Base-by-base conservation (phyloP, 75 land plant species). In the Selaginella moellendorffii region DNA sequence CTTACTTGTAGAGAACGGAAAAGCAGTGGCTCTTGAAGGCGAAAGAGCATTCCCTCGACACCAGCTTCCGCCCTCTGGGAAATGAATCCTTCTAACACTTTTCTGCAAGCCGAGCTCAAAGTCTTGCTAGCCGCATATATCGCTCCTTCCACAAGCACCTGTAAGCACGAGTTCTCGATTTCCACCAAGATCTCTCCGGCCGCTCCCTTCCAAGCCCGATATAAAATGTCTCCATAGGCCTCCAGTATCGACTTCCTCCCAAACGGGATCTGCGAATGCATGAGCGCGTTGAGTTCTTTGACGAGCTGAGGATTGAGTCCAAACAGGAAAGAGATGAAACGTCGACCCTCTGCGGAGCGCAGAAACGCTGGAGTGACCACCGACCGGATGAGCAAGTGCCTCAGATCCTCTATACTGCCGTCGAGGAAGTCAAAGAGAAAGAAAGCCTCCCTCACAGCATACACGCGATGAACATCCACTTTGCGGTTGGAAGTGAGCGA, bases 1-100 rank as follows among this genome's bases (percentile, higher is more conserved):
- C 5, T 5, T 69, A 85, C 96, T 89, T 89, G 96, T 22, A 89
- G 64, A 0, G 90, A 80, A 2, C 90, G 81, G 42, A 90, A 90
- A n/a, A 90, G 53, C 29, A 90, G 69, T 26, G 96, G 96, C 68
- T 90, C 96, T 27, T 76, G 73, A 21, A 90, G 80, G 10, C 78
- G 68, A 36, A 78, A 86, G 24, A 90, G 82, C 22, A 90, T 63
- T 61, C 84, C 82, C 23, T 85, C 96, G 9, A 90, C 90, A 1
- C 87, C 96, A 63, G 68, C 74, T 23, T 65, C 62, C 1, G 85
- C 75, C 54, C 85, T 63, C 26, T 83, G 86, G 22, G 68, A 69
- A 2, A 78, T 63, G 58, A 90, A 90, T 26, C 71, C 84, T 19
- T 83, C 83, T 20, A 90, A 64, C 62, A 90, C 77, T 63, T 79